Evolutionary conservation across 1,284 basidiomycete genomes (phyloP), one percentile per base, ranked within the genome.

Genomic region (Vanrija pseudolonga): DNA sequence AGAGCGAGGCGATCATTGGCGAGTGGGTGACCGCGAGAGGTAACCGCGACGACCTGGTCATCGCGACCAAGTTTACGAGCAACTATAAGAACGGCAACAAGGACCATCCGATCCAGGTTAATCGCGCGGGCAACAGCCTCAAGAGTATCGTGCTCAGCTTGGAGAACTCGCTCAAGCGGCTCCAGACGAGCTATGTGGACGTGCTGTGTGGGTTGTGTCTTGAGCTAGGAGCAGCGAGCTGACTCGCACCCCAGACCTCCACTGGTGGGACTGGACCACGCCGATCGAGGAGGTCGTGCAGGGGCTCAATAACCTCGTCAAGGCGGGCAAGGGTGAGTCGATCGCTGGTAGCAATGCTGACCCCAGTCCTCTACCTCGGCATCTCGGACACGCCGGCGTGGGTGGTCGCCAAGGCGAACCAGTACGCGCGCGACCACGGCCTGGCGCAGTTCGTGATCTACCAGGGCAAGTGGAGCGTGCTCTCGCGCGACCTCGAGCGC

Each of bases 391-490:
- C 78, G 6, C 83, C 82, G 0, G 82, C 84, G 0, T 84, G 82
- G 81, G 64, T 84, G 32, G 82, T 84, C 23, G 60, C 78, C 14
- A 75, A 76, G 8, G 81, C 80, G 22, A 84, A 84, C 66, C 75
- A 77, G 48, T 84, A 83, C 57, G 83, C 83, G 17, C 47, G 55
- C 67, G 71, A 74, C 24, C 72, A 79, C 45, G 79, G 77, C 7
- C 75, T 80, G 67, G 78, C 81, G 1, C 82, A 79, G 7, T 85
- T 85, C 59, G 77, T 80, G 41, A 73, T 85, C 53, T 85, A 83
- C 51, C 82, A 84, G 67, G 84, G 82, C 24, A 60, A 64, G 11
- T 85, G 80, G 80, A 81, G 77, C 60, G 72, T 83, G 46, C 50
- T 47, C 2, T 41, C 42, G 6, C 55, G 82, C 43, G 81, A 81